Evolutionary conservation across 352 stramenopile genomes (phyloP).

Genomic region (Pythium dissimile): DNA sequence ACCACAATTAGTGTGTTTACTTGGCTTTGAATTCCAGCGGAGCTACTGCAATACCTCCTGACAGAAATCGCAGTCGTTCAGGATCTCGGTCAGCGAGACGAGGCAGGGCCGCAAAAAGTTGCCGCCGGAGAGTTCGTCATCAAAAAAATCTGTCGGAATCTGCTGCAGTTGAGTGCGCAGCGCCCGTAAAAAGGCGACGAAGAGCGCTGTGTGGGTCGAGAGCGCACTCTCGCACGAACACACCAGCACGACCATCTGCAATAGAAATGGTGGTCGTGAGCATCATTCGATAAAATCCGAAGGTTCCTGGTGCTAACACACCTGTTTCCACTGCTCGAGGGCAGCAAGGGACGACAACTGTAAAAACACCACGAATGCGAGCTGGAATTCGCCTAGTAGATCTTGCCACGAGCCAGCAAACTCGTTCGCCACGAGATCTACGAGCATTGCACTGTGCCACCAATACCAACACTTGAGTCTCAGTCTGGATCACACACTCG

Average conservation of each 20-base stretch:
- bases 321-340: constrained; percentile 91
- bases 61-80: constrained; percentile 18
- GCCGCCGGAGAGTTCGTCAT: constrained; percentile 9
- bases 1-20: neutral
- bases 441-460: constrained; percentile 34
- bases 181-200: constrained; percentile 25
- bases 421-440: constrained; percentile 28
- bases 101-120: constrained; percentile 19
- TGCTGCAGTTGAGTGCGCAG: constrained; percentile 32
- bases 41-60: constrained; percentile 18
- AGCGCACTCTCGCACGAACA: constrained; percentile 33
- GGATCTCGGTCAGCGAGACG: constrained; percentile 29
- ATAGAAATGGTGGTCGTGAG: too few relatives aligned
- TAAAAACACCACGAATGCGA: constrained; percentile 93
- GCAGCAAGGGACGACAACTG: constrained; percentile 91
- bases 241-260: constrained; percentile 31
- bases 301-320: neutral
- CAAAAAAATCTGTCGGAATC: constrained; percentile 23
- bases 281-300: too few relatives aligned
- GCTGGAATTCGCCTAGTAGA: constrained; percentile 91
- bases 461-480: too few relatives aligned
- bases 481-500: neutral
- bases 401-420: constrained; percentile 49
- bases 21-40: neutral
- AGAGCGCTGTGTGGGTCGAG: constrained; percentile 18